Base-by-base conservation (phyloP, 768 basidiomycete genomes). In the Asterophora parasitica region DNA sequence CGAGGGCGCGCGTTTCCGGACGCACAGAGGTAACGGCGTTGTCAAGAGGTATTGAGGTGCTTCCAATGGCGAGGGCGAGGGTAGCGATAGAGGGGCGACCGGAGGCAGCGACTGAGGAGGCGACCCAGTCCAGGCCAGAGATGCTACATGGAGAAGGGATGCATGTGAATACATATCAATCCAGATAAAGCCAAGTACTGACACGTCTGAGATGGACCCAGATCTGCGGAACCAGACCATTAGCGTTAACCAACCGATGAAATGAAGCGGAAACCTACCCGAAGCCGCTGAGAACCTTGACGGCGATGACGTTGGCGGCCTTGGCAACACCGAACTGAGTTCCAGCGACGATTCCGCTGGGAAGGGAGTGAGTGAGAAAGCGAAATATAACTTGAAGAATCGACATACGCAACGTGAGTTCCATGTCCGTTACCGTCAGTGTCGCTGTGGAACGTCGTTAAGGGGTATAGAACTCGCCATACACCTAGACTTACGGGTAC, bases 291-390 rank as follows among this genome's bases (percentile, higher is more conserved):
- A 52, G 36, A 20, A 52, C 51, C 42, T 52, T 52, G 19, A 52
- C 51, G 30, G 51, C 51, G n/a, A n/a, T n/a, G n/a, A n/a, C n/a
- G n/a, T n/a, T n/a, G n/a, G n/a, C n/a, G n/a, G n/a, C n/a, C n/a
- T n/a, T n/a, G n/a, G n/a, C n/a, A n/a, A n/a, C n/a, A n/a, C n/a
- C n/a, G n/a, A n/a, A n/a, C n/a, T n/a, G 26, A 52, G n/a, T n/a
- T n/a, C n/a, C n/a, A n/a, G n/a, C n/a, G n/a, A n/a, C n/a, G n/a
- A n/a, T n/a, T n/a, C n/a, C n/a, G n/a, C n/a, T n/a, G n/a, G n/a
- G n/a, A n/a, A n/a, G n/a, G n/a, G n/a, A n/a, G n/a, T 48, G 51
- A 52, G 48, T 70, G 13, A 68, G 66, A 23, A 70, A 61, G 48
- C 69, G 68, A 47, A 55, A 72, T 27, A 54, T 56, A 4, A 38